These are phyloP conservation scores for Cercospora brassicicola DNA, from an alignment of 2,329 filamentous ascomycete species.

Conservation along the genomic window DNA sequence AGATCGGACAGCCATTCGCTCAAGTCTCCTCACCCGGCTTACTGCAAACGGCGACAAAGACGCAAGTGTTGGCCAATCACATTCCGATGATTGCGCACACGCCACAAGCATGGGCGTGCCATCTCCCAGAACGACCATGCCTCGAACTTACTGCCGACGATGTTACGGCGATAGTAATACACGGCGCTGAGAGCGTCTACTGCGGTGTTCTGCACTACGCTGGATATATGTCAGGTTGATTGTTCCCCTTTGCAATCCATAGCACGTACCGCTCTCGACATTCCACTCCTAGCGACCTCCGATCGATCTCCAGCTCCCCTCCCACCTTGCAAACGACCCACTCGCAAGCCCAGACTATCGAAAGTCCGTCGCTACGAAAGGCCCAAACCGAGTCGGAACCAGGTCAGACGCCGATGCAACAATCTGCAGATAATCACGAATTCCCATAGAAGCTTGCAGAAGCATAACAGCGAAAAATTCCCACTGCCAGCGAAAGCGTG, in stretches of 20 bases:
- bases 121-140: not conserved
- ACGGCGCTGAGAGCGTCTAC: not conserved
- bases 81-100: conserved; percentile 4
- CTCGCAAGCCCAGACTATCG: not conserved
- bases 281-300: not conserved
- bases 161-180: not conserved
- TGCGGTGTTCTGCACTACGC: not conserved
- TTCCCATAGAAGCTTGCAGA: not conserved
- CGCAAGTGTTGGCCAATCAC: conserved; percentile 4
- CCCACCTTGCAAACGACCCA: conserved; percentile 1
- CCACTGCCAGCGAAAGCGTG: not conserved
- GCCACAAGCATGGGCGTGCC: not conserved
- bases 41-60: conserved; percentile 4
- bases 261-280: not conserved
- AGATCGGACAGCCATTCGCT: conserved; percentile 9
- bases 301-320: not conserved
- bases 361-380: not conserved
- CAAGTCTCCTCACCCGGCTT: not conserved
- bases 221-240: not conserved
- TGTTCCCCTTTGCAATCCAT: not conserved
- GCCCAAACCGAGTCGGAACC: conserved; percentile 2
- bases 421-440: not conserved
- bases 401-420: not conserved
- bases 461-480: not conserved
- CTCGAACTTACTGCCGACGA: not conserved